Conservation (phyloP, 305 asterid genomes). For the Fraxinus angustifolia region DNA sequence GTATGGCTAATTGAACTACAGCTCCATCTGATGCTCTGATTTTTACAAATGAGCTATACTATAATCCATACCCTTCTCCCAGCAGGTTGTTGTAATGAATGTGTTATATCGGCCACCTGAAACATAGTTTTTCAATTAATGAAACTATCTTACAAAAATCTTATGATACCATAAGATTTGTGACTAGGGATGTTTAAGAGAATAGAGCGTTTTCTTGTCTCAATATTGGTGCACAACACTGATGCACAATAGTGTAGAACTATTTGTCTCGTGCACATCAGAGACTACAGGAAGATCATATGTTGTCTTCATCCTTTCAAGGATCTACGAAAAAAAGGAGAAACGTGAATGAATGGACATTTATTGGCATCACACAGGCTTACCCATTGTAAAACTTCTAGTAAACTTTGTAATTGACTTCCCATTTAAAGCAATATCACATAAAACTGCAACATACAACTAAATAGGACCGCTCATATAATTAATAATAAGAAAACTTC, state of each 20-base stretch:
- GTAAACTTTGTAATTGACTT: not conserved
- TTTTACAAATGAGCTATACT: not conserved
- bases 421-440: not conserved
- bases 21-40: not conserved
- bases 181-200: not conserved
- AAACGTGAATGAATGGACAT: not conserved
- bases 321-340: constrained; percentile 44
- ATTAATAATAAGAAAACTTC: not conserved
- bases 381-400: too few relatives aligned
- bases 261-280: constrained; percentile 76
- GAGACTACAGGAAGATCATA: constrained; percentile 76
- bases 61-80: constrained; percentile 65
- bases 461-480: not conserved
- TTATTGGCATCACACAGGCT: not conserved
- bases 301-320: constrained; percentile 71
- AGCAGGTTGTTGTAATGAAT: constrained; percentile 94
- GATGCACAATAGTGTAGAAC: constrained; percentile 1
- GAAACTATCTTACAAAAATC: constrained; percentile 8
- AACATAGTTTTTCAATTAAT: constrained; percentile 12
- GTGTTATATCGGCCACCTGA: constrained; percentile 94
- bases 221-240: constrained; percentile 12
- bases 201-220: not conserved
- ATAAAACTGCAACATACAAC: not conserved
- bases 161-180: not conserved
- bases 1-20: not conserved